Conservation (phyloP, 176 grass and related monocot genomes). For the Alopecurus myosuroides region DNA sequence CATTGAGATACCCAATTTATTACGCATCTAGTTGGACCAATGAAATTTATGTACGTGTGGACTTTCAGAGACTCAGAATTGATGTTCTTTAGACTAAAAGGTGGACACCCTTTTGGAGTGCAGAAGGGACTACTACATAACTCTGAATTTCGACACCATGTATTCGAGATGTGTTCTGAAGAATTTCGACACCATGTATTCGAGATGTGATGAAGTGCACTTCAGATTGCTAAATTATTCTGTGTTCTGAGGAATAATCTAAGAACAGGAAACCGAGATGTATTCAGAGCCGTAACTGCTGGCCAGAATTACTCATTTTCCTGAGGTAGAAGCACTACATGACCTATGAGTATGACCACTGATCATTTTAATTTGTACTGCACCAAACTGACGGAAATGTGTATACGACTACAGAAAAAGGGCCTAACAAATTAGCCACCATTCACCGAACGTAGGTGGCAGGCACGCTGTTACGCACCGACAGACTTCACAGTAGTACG, state of each 20-base stretch:
- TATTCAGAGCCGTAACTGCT: background rate
- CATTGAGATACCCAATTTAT: background rate
- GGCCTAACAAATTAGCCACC: background rate
- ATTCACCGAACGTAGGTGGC: background rate
- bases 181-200: background rate
- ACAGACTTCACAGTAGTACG: background rate
- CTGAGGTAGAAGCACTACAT: background rate
- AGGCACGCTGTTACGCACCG: background rate
- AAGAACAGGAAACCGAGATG: background rate
- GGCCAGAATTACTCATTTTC: background rate
- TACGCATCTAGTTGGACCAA: background rate
- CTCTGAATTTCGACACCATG: background rate
- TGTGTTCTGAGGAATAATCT: background rate
- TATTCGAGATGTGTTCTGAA: background rate
- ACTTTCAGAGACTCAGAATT: background rate
- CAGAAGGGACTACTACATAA: background rate
- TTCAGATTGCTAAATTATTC: background rate
- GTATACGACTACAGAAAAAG: background rate
- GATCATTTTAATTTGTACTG: background rate
- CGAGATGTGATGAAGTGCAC: background rate
- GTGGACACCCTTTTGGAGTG: background rate
- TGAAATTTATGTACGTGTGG: background rate
- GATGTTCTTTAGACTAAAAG: background rate
- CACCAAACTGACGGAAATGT: background rate
- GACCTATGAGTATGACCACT: background rate